Evolutionary conservation across 2,329 filamentous ascomycete species (phyloP).

Genomic region (Cordyceps cicadae): DNA sequence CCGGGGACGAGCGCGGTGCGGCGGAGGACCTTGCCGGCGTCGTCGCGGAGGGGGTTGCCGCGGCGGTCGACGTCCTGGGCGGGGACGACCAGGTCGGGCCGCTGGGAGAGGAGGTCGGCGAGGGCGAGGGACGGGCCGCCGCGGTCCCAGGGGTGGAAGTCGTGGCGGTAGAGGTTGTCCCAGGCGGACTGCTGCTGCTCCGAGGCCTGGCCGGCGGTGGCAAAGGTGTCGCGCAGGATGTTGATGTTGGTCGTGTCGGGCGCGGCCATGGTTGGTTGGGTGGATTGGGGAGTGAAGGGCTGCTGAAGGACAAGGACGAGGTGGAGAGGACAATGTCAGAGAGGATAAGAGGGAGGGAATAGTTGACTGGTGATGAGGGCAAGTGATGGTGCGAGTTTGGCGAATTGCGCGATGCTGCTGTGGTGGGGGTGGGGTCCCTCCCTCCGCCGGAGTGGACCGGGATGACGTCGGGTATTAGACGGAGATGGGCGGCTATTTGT

Average conservation of each 20-base stretch:
- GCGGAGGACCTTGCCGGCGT: constrained; percentile 18
- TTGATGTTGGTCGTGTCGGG: constrained; percentile 14
- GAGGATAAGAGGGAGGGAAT: not conserved
- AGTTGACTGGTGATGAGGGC: not conserved
- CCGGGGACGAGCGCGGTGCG: constrained; percentile 63
- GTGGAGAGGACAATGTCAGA: not conserved
- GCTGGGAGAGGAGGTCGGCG: constrained; percentile 40
- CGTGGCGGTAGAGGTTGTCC: constrained; percentile 40
- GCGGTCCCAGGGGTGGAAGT: constrained; percentile 48
- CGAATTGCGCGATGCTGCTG: not conserved
- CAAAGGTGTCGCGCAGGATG: constrained; percentile 28
- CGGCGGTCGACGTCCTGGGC: constrained; percentile 25
- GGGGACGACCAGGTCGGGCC: constrained; percentile 35
- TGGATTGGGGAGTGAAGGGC: too few species aligned
- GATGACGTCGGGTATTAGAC: not conserved
- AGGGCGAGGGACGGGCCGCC: constrained; percentile 45
- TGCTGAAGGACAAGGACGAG: too few species aligned
- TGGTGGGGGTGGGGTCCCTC: constrained; percentile 8
- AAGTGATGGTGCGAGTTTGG: not conserved
- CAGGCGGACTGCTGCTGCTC: constrained; percentile 32
- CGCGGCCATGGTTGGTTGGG: constrained; percentile 13
- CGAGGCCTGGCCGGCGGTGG: constrained; percentile 23
- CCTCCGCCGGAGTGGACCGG: constrained; percentile 3
- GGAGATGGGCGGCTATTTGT: too few species aligned
- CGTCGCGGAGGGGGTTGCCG: constrained; percentile 20